A percentile compares a stretch with the other conserved stretches of the same genome.
phyloP scores from a whole-genome alignment of 352 stramenopile genomes.

The Globisporangium splendens region DNA sequence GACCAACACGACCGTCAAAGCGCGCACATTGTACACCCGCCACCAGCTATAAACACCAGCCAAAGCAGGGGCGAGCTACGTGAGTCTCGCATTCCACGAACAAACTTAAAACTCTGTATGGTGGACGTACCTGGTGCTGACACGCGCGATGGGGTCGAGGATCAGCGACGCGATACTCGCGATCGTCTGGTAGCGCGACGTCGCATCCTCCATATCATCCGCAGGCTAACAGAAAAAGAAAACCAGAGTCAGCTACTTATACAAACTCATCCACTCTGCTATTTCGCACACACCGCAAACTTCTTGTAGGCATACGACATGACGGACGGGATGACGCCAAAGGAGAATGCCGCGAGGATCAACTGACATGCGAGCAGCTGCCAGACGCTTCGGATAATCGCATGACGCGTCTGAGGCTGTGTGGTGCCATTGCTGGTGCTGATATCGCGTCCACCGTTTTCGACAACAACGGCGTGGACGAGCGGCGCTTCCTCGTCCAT shows the following conservation, averaged over 20 bases:
- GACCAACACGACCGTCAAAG: slow-evolving; percentile 28
- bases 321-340: slow-evolving; percentile 61
- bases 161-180: slow-evolving; percentile 50
- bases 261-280: not conserved
- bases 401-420: slow-evolving; percentile 14
- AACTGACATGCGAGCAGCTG: slow-evolving; percentile 49
- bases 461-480: not conserved
- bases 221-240: slow-evolving; percentile 21
- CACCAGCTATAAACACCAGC: slow-evolving; percentile 27
- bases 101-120: too few relatives aligned
- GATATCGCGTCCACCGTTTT: slow-evolving; percentile 7
- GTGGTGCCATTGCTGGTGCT: slow-evolving; percentile 4
- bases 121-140: slow-evolving; percentile 29
- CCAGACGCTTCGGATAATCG: slow-evolving; percentile 42
- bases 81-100: too few relatives aligned
- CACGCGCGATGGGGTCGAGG: slow-evolving; percentile 41
- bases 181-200: slow-evolving; percentile 48
- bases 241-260: not conserved
- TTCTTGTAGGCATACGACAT: slow-evolving; percentile 76
- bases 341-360: slow-evolving; percentile 54
- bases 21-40: slow-evolving; percentile 44
- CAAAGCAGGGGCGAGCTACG: not conserved
- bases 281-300: slow-evolving; percentile 41
- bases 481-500: slow-evolving; percentile 30
- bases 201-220: slow-evolving; percentile 31